A percentile compares a stretch with the other conserved stretches of the same genome.
Conservation (phyloP, 805 yeast genomes). For the Candida sanyiensis region DNA sequence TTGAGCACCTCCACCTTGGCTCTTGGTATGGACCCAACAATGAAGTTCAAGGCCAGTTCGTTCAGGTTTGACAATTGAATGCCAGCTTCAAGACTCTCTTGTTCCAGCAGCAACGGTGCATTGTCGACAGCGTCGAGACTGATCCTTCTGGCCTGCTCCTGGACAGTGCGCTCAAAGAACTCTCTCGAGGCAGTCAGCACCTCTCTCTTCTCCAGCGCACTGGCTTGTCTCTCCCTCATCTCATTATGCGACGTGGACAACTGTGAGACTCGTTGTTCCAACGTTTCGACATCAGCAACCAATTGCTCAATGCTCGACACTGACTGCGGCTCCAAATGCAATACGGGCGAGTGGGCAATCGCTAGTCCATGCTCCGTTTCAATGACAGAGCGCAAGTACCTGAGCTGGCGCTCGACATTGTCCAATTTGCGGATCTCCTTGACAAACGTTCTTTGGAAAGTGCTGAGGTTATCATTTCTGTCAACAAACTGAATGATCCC, state of each 20-base stretch:
- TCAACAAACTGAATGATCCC: constrained; percentile 88
- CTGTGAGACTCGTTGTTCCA: constrained; percentile 72
- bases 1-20: constrained; percentile 65
- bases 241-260: constrained; percentile 64
- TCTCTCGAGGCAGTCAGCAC: constrained; percentile 46
- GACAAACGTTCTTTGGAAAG: constrained; percentile 89
- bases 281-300: constrained; percentile 51
- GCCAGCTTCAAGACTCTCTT: constrained; percentile 34
- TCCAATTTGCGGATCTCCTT: constrained; percentile 80
- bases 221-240: constrained; percentile 56
- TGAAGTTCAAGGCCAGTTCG: constrained; percentile 24
- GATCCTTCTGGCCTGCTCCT: constrained; percentile 28
- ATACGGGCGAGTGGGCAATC: constrained; percentile 29
- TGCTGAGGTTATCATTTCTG: constrained; percentile 69
- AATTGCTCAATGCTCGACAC: constrained; percentile 59
- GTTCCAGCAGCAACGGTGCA: constrained; percentile 34
- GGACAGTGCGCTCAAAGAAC: constrained; percentile 38
- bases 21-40: constrained; percentile 77
- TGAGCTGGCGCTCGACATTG: constrained; percentile 80
- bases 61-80: constrained; percentile 21
- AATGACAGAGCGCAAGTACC: constrained; percentile 47
- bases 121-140: constrained; percentile 32
- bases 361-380: constrained; percentile 38
- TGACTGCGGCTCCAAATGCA: constrained; percentile 23
- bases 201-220: constrained; percentile 64